A percentile compares a stretch with the other conserved stretches of the same genome.
phyloP scores from a whole-genome alignment of 2,329 filamentous ascomycete species.

The Aspergillus tubingensis region DNA sequence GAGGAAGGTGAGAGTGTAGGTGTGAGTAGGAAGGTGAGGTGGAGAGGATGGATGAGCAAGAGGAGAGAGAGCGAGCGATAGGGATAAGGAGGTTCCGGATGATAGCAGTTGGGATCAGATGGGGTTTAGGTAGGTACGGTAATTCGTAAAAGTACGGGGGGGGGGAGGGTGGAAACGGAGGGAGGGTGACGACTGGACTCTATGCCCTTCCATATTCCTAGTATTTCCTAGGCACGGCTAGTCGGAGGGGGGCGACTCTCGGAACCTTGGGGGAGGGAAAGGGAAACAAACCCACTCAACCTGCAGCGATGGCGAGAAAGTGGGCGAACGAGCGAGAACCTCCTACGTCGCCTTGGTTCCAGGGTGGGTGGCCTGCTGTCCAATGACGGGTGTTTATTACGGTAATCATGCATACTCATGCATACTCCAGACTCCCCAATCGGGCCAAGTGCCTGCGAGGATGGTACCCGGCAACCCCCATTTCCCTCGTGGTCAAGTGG shows the following conservation, averaged over 20 bases:
- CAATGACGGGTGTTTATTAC: slow-evolving; percentile 17
- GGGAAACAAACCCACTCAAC: slow-evolving; percentile 9
- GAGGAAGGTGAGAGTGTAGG: slow-evolving; percentile 21
- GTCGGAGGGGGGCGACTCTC: slow-evolving; percentile 17
- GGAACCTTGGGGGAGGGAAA: slow-evolving; percentile 21
- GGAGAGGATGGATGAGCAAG: slow-evolving; percentile 13
- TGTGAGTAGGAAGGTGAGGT: slow-evolving; percentile 15
- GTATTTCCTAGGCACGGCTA: background rate
- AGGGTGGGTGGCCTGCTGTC: slow-evolving; percentile 1
- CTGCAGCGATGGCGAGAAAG: slow-evolving; percentile 18
- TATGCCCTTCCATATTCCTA: background rate
- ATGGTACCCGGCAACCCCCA: slow-evolving; percentile 1
- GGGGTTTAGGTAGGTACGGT: slow-evolving; percentile 4
- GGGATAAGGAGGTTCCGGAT: slow-evolving; percentile 13
- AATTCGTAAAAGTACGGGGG: background rate
- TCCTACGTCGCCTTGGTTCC: slow-evolving; percentile 15
- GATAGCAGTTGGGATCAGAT: slow-evolving; percentile 11
- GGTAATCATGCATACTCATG: slow-evolving; percentile 13
- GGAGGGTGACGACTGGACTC: background rate
- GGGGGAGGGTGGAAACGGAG: background rate
- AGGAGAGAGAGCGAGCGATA: background rate
- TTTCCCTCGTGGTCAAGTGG: slow-evolving; percentile 30
- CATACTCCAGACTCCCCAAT: background rate
- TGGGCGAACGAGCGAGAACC: slow-evolving; percentile 28
- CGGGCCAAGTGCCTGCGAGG: background rate